Percentiles rank a stretch among this genome's conserved stretches.
Conservation (phyloP, 1,139 yeast species). For the Ogataea hybrid region DNA sequence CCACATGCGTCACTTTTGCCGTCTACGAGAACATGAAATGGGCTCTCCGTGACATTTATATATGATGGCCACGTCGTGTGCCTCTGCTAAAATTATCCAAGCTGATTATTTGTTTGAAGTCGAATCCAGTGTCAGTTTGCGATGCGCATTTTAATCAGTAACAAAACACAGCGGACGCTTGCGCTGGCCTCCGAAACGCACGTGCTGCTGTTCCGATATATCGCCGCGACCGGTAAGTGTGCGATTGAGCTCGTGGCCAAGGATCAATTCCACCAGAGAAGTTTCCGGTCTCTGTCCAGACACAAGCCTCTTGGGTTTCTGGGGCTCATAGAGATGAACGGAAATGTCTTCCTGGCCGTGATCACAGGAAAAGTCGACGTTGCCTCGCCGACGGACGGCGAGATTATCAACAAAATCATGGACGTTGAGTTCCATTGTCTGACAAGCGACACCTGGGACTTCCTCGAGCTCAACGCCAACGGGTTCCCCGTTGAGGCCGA, state of each 20-base stretch:
- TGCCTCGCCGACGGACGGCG: constrained; percentile 81
- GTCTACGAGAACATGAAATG: constrained; percentile 53
- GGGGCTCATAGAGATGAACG: constrained; percentile 72
- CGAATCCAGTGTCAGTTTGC: not conserved
- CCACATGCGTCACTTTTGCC: constrained; percentile 69
- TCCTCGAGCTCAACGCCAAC: constrained; percentile 57
- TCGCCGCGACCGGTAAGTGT: constrained; percentile 38
- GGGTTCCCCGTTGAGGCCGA: constrained; percentile 54
- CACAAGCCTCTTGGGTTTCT: constrained; percentile 70
- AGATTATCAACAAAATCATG: constrained; percentile 75
- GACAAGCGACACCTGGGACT: constrained; percentile 76
- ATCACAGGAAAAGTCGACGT: constrained; percentile 74
- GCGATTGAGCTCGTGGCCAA: constrained; percentile 52
- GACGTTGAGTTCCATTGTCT: constrained; percentile 85
- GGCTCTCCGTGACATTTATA: constrained; percentile 5
- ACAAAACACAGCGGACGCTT: constrained; percentile 48
- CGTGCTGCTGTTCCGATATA: constrained; percentile 47
- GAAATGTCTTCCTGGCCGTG: constrained; percentile 70
- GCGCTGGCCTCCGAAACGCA: constrained; percentile 52
- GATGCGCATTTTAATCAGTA: constrained; percentile 52
- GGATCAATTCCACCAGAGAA: constrained; percentile 38
- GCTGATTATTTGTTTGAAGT: not conserved
- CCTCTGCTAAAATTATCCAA: constrained; percentile 3
- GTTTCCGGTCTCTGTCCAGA: constrained; percentile 46
- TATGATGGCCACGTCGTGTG: constrained; percentile 7